These are phyloP conservation scores for Nigrospora osmanthi DNA, from an alignment of 2,329 filamentous ascomycete genomes.

Conservation along the genomic window DNA sequence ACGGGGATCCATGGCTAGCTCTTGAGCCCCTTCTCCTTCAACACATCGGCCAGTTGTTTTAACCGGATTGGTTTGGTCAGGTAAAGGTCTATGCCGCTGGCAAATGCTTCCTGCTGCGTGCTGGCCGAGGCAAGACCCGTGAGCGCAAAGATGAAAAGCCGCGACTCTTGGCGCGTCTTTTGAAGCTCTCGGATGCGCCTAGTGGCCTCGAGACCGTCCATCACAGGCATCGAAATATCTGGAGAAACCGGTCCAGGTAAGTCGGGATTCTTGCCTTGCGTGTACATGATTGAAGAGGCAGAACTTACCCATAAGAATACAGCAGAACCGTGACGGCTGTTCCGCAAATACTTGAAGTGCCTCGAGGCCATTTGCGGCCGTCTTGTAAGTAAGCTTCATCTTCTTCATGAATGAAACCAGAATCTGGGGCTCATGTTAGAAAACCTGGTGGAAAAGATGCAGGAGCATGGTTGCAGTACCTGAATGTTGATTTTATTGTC, in stretches of 20 bases:
- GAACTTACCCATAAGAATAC: constrained; percentile 10
- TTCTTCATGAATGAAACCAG: constrained; percentile 20
- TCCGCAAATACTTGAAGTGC: constrained; percentile 24
- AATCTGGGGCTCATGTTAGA: constrained; percentile 7
- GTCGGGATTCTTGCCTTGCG: not conserved
- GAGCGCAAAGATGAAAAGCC: constrained; percentile 33
- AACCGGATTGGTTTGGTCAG: constrained; percentile 36
- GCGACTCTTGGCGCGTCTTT: constrained; percentile 22
- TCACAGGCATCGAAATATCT: constrained; percentile 37
- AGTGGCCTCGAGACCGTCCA: constrained; percentile 31
- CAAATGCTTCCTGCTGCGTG: constrained; percentile 35
- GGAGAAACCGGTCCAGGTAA: too few relatives aligned
- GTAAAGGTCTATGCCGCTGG: constrained; percentile 35
- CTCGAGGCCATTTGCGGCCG: constrained; percentile 27
- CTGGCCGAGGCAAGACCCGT: constrained; percentile 33
- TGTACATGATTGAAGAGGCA: too few relatives aligned
- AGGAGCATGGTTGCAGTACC: constrained; percentile 1
- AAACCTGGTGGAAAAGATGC: too few relatives aligned
- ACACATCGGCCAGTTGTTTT: constrained; percentile 11
- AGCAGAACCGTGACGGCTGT: not conserved
- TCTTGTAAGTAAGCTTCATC: constrained; percentile 19
- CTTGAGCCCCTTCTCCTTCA: not conserved
- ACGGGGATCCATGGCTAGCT: too few relatives aligned
- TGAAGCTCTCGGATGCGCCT: constrained; percentile 31
- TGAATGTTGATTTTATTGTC: constrained; percentile 29